phyloP scores from a whole-genome alignment of 2,329 filamentous ascomycete genomes.

The Fusarium longipes region DNA sequence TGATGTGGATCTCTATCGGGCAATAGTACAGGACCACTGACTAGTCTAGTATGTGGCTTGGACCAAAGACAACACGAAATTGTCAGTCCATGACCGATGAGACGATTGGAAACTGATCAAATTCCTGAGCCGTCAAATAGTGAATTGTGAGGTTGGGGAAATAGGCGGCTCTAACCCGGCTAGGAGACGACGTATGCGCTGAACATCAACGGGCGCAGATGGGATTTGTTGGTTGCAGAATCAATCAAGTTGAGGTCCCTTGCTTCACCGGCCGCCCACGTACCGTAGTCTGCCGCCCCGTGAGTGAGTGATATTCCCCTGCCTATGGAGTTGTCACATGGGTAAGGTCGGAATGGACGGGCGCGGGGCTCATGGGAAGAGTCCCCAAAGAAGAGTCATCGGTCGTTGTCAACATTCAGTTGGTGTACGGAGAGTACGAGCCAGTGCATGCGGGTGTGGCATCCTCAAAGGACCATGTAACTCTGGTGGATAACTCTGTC shows the following conservation, averaged over 20 bases:
- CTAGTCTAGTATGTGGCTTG: constrained; percentile 35
- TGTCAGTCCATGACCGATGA: constrained; percentile 16
- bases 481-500: constrained; percentile 40
- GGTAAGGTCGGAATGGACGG: constrained; percentile 39
- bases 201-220: neutral
- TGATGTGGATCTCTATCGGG: constrained; percentile 33
- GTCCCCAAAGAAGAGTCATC: constrained; percentile 24
- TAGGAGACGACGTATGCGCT: neutral
- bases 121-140: constrained; percentile 16
- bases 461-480: constrained; percentile 34
- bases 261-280: constrained; percentile 41
- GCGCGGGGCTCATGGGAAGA: constrained; percentile 36
- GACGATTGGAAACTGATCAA: constrained; percentile 33
- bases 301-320: constrained; percentile 37
- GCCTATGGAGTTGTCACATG: constrained; percentile 46
- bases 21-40: constrained; percentile 18
- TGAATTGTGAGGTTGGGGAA: constrained; percentile 24
- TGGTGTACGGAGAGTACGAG: constrained; percentile 29
- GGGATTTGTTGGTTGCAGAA: constrained; percentile 6
- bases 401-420: constrained; percentile 31
- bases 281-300: neutral
- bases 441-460: constrained; percentile 22
- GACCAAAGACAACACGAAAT: constrained; percentile 34
- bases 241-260: constrained; percentile 39
- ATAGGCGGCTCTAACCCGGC: neutral